phyloP scores from a whole-genome alignment of 331 rosid genomes.

The Spiraea crenata region DNA sequence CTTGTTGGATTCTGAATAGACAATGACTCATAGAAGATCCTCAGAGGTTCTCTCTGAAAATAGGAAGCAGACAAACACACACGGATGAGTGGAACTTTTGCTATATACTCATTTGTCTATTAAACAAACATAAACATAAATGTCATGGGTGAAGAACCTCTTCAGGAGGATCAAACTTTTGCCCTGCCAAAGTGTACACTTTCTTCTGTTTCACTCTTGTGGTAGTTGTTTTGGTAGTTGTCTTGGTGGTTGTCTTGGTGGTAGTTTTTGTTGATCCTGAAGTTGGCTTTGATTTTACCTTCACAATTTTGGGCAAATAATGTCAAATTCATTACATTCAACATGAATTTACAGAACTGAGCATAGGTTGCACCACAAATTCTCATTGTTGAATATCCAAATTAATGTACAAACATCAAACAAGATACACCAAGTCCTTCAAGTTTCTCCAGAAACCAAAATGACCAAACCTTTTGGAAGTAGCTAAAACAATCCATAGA shows the following conservation, averaged over 20 bases:
- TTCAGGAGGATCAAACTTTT: constrained; percentile 90
- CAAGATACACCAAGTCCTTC: background rate
- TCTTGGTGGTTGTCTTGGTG: constrained; percentile 17
- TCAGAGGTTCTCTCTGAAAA: constrained; percentile 91
- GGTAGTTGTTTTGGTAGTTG: constrained; percentile 18
- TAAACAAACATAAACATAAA: constrained; percentile 21
- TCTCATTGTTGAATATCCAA: constrained; percentile 13
- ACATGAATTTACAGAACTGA: constrained; percentile 15
- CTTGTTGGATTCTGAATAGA: constrained; percentile 81
- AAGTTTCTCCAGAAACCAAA: constrained; percentile 5
- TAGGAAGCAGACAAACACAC: constrained; percentile 20
- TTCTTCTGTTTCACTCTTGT: constrained; percentile 76
- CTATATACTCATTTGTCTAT: constrained; percentile 5
- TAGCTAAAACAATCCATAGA: constrained; percentile 21
- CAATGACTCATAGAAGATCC: constrained; percentile 77
- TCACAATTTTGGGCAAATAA: constrained; percentile 30
- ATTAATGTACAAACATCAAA: background rate
- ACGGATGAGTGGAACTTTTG: constrained; percentile 22
- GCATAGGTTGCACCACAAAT: constrained; percentile 5
- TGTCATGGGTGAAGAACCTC: constrained; percentile 53
- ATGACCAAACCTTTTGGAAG: constrained; percentile 14
- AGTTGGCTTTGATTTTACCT: constrained; percentile 62
- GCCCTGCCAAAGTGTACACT: constrained; percentile 76
- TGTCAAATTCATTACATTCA: constrained; percentile 25
- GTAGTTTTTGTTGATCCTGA: constrained; percentile 40